phyloP scores from a whole-genome alignment of 1,284 basidiomycete genomes.

The Ceratobasidium sp. region DNA sequence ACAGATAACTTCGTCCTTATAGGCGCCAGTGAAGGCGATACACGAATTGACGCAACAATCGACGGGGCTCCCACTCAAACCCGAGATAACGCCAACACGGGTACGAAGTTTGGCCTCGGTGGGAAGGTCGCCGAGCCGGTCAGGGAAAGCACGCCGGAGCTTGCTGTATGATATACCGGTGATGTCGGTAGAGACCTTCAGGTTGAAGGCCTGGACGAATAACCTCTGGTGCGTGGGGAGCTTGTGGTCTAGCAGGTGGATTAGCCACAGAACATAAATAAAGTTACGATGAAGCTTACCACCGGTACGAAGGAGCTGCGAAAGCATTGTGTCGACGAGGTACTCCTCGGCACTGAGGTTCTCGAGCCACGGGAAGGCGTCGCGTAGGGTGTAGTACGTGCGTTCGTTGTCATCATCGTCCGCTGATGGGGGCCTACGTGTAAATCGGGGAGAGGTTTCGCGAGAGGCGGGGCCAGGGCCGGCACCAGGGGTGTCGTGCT shows the following conservation, averaged over 20 bases:
- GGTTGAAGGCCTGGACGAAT: slow-evolving; percentile 34
- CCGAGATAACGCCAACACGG: not conserved
- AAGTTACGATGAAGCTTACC: slow-evolving; percentile 7
- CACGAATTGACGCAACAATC: slow-evolving; percentile 48
- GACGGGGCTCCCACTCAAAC: slow-evolving; percentile 8
- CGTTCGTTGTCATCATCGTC: not conserved
- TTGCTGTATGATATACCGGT: slow-evolving; percentile 25
- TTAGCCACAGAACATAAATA: not conserved
- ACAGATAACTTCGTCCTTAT: slow-evolving; percentile 8
- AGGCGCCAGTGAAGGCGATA: slow-evolving; percentile 42
- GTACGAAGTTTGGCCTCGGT: not conserved
- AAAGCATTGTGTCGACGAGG: slow-evolving; percentile 12
- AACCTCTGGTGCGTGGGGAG: not conserved
- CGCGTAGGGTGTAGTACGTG: not conserved
- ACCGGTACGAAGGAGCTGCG: slow-evolving; percentile 20
- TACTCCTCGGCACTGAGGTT: slow-evolving; percentile 30
- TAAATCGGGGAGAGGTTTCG: slow-evolving; percentile 24
- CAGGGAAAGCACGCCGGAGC: slow-evolving; percentile 32
- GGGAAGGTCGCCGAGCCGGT: slow-evolving; percentile 11
- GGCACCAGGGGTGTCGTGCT: not conserved
- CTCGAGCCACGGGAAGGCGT: slow-evolving; percentile 24
- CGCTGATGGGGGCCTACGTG: not conserved
- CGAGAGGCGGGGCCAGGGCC: slow-evolving; percentile 25
- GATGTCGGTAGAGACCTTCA: slow-evolving; percentile 44
- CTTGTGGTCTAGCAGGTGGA: not conserved